Conservation (phyloP, 768 basidiomycete species). For the Psilocybe cubensis region DNA sequence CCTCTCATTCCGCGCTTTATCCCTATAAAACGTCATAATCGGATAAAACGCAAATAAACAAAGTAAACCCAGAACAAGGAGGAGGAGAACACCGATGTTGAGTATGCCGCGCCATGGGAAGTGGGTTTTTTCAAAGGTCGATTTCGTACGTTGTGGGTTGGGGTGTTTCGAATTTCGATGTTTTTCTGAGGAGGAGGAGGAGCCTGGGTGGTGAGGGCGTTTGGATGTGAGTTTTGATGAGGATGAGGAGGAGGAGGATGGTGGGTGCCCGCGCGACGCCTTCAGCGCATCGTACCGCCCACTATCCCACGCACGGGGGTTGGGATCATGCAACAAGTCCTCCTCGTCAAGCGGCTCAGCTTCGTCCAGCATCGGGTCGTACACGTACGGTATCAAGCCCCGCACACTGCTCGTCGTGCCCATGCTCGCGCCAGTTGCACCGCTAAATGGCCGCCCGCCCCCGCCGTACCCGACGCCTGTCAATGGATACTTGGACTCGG, state of each 20-base stretch:
- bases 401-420: conserved; percentile 20
- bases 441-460: conserved; percentile 2
- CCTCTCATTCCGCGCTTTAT: conserved; percentile 38
- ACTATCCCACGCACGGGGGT: conserved; percentile 24
- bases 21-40: conserved; percentile 53
- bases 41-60: conserved; percentile 85
- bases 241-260: neutral
- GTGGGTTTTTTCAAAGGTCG: conserved; percentile 20
- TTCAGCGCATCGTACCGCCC: neutral
- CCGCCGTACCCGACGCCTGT: conserved; percentile 15
- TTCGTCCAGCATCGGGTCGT: conserved; percentile 65
- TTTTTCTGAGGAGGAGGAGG: too few relatives aligned
- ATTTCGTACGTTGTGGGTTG: conserved; percentile 20
- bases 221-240: neutral
- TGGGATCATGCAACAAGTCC: conserved; percentile 73
- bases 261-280: neutral
- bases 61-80: conserved; percentile 66
- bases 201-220: too few relatives aligned
- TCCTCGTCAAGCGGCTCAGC: conserved; percentile 69
- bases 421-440: neutral
- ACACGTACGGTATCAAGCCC: conserved; percentile 68
- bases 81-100: conserved; percentile 71
- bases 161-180: too few relatives aligned
- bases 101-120: conserved; percentile 53
- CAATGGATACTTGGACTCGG: conserved; percentile 71